Conservation (phyloP, 116 monocot species). For the Trichopus zeylanicus region DNA sequence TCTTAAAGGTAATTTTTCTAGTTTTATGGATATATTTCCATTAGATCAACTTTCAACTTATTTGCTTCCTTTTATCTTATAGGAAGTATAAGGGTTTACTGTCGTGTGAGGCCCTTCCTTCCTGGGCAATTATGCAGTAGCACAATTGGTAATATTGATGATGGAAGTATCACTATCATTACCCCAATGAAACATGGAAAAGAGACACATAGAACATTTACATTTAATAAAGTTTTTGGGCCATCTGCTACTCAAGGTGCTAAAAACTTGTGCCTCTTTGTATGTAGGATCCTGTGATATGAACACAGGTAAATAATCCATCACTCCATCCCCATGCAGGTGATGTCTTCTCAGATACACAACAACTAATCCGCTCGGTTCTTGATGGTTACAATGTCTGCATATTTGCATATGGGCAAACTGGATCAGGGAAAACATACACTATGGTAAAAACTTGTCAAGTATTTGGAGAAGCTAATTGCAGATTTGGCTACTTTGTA, state of each 20-base stretch:
- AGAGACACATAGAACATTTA: slow-evolving; percentile 61
- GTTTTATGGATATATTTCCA: not conserved
- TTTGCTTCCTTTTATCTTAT: not conserved
- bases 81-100: slow-evolving; percentile 98
- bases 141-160: slow-evolving; percentile 65
- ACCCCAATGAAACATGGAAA: slow-evolving; percentile 75
- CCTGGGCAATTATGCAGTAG: slow-evolving; percentile 58
- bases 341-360: slow-evolving; percentile 85
- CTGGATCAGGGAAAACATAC: slow-evolving; percentile 93
- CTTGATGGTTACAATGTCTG: slow-evolving; percentile 99
- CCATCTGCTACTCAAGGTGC: slow-evolving; percentile 72
- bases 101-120: slow-evolving; percentile 83
- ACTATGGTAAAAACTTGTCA: slow-evolving; percentile 61
- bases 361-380: slow-evolving; percentile 89
- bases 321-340: slow-evolving; percentile 37
- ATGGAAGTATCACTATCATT: slow-evolving; percentile 69
- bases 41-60: not conserved
- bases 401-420: slow-evolving; percentile 99
- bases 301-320: too few relatives aligned
- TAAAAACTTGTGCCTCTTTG: not conserved
- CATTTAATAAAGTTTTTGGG: slow-evolving; percentile 86
- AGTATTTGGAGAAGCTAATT: not conserved
- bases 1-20: slow-evolving; percentile 60
- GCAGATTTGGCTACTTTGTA: too few relatives aligned
- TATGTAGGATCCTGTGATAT: not conserved